Evolutionary conservation across 805 yeast genomes (phyloP), one percentile per base, ranked within the genome.

Genomic region (Kazachstania africana): DNA sequence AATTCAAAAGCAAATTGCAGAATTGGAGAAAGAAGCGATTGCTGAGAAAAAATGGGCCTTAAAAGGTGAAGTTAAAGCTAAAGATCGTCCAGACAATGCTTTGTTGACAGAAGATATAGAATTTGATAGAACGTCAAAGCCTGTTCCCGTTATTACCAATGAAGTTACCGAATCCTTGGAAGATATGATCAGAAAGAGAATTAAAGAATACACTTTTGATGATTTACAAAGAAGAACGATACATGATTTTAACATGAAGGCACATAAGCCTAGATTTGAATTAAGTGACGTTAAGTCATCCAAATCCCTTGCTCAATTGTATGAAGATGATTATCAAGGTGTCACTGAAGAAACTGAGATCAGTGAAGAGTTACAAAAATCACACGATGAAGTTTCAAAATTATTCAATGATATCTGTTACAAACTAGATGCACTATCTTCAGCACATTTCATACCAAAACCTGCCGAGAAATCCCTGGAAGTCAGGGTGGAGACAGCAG

Each of bases 371-470:
- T 56, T 81, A 19, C 65, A 73, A 33, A 67, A 66, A 30, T 78
- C 80, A 5, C 97, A 91, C 53, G 70, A 73, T 36, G 96, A 87
- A 53, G 76, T 91, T 32, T 60, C 68, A 12, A 74, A 66, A 22
- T 49, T 88, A 36, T 85, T 72, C 49, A 66, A 68, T 27, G 62
- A 62, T 9, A 62, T 88, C 22, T 66, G 69, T 29, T 75, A 78
- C 47, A 79, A 78, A 44, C 69, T 88, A 30, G 97, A 91, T 55
- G 75, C 95, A 4, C 65, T 88, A 35, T 75, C 93, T 31, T 85
- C 96, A n/a, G 94, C 95, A 40, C 93, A 85, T 53, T 91, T 79
- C 62, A 70, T 85, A 38, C 98, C 98, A 31, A 82, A 79, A 56
- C 94, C 95, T 12, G 74, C 81, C 24, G 77, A 81, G 53, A 79